These are phyloP conservation scores for Mycena rebaudengoi DNA, from an alignment of 768 basidiomycete species.

Conservation along the genomic window DNA sequence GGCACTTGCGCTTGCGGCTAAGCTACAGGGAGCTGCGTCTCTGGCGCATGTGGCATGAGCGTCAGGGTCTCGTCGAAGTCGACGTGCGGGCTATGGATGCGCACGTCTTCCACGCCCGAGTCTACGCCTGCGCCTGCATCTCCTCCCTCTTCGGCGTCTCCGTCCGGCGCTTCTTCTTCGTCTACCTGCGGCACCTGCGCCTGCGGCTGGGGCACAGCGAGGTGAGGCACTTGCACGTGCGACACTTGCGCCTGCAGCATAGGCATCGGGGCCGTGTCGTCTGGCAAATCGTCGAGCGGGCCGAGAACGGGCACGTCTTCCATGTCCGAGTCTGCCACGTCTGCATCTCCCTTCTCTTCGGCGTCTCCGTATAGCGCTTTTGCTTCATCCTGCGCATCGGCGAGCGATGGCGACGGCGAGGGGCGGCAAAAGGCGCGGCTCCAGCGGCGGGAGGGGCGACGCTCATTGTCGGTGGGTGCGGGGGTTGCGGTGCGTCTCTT, in stretches of 20 bases:
- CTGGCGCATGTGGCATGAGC: neutral
- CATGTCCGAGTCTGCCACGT: neutral
- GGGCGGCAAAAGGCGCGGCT: neutral
- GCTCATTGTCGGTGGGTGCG: neutral
- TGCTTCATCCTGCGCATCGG: neutral
- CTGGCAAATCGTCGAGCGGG: neutral
- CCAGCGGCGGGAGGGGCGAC: constrained; percentile 1
- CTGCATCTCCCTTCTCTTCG: constrained; percentile 2
- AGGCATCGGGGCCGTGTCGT: neutral
- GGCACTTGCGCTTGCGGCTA: neutral
- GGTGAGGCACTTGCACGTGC: neutral
- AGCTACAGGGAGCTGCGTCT: neutral
- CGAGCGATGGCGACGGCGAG: neutral
- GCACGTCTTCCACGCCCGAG: neutral
- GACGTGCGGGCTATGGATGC: neutral
- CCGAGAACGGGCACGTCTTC: constrained; percentile 1
- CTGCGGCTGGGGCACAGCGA: neutral
- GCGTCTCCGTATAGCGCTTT: neutral
- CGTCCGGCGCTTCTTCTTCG: neutral
- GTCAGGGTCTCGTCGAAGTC: neutral
- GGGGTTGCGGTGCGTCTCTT: neutral
- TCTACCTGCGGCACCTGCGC: neutral
- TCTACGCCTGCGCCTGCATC: neutral
- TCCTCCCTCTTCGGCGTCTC: constrained; percentile 6
- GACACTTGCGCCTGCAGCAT: neutral